These are phyloP conservation scores for Aspergillus affinis DNA, from an alignment of 495 filamentous ascomycete species.

Conservation along the genomic window DNA sequence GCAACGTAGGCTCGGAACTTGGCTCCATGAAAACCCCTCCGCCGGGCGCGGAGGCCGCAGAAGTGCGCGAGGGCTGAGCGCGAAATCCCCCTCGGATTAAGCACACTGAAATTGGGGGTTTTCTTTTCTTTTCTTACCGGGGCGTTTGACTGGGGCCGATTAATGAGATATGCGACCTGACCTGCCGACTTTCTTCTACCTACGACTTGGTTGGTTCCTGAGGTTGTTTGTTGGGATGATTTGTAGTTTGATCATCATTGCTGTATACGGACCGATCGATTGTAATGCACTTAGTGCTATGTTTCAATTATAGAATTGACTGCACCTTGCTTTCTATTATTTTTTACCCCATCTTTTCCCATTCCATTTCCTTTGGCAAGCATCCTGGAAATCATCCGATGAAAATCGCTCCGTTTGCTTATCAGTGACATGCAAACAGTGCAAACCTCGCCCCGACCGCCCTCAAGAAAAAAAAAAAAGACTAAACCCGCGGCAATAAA, in stretches of 20 bases:
- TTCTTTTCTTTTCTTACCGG: not conserved
- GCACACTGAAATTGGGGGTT: slow-evolving; percentile 5
- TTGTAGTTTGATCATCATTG: slow-evolving; percentile 4
- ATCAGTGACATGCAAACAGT: slow-evolving; percentile 32
- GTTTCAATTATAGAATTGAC: slow-evolving; percentile 7
- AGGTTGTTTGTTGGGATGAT: slow-evolving; percentile 1
- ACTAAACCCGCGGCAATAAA: slow-evolving; percentile 27
- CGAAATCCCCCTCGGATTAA: not conserved
- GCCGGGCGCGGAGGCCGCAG: slow-evolving; percentile 24
- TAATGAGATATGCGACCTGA: not conserved
- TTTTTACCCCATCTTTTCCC: slow-evolving; percentile 2
- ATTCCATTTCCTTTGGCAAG: not conserved
- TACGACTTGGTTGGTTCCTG: slow-evolving; percentile 1
- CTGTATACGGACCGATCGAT: slow-evolving; percentile 1
- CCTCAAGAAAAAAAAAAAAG: slow-evolving; percentile 34
- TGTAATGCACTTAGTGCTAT: slow-evolving; percentile 4
- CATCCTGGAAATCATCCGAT: not conserved
- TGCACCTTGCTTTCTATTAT: not conserved
- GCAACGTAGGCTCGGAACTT: slow-evolving; percentile 70
- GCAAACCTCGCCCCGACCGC: slow-evolving; percentile 33
- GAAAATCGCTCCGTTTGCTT: slow-evolving; percentile 18
- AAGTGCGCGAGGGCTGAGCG: slow-evolving; percentile 28
- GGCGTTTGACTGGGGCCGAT: not conserved
- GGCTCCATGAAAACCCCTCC: slow-evolving; percentile 48
- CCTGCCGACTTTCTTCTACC: not conserved